Percentiles rank a stretch among this genome's conserved stretches.
Conservation (phyloP, 306 rosid genomes). For the Amphicarpaea edgeworthii region DNA sequence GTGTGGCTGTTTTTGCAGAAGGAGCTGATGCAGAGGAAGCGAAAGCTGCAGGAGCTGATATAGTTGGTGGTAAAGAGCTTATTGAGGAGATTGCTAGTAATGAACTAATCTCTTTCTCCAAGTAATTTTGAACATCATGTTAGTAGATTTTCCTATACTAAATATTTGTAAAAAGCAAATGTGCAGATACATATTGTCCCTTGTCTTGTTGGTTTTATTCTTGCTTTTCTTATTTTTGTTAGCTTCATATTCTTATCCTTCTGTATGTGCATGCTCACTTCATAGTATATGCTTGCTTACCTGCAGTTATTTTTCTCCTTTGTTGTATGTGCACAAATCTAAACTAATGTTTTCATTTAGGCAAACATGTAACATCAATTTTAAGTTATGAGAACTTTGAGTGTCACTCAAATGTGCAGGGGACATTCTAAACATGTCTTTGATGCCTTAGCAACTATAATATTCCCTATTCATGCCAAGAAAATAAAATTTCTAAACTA, state of each 20-base stretch:
- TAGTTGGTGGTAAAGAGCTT: conserved; percentile 97
- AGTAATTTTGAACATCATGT: conserved; percentile 28
- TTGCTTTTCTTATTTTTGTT: not conserved
- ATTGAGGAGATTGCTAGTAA: conserved; percentile 93
- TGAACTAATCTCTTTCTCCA: conserved; percentile 47
- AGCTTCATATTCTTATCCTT: conserved; percentile 19
- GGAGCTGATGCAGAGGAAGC: conserved; percentile 98
- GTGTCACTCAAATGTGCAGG: conserved; percentile 19
- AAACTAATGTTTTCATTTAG: no score
- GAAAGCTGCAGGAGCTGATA: conserved; percentile 96
- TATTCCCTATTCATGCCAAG: conserved; percentile 7
- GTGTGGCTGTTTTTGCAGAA: conserved; percentile 98
- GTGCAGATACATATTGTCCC: conserved; percentile 6
- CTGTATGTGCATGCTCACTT: no score
- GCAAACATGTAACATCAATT: conserved; percentile 2
- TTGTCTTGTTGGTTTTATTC: conserved; percentile 37
- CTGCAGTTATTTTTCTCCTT: no score
- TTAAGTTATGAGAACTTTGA: not conserved
- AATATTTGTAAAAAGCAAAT: conserved; percentile 29
- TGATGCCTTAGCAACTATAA: conserved; percentile 9
- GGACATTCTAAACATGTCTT: conserved; percentile 29
- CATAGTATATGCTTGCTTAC: no score
- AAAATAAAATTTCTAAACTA: conserved; percentile 23
- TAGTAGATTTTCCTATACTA: conserved; percentile 1
- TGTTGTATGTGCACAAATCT: no score